Percentiles rank a stretch among this genome's conserved stretches.
These are phyloP conservation scores for Lachancea kluyveri DNA, from an alignment of 805 yeast species.

Conservation along the genomic window DNA sequence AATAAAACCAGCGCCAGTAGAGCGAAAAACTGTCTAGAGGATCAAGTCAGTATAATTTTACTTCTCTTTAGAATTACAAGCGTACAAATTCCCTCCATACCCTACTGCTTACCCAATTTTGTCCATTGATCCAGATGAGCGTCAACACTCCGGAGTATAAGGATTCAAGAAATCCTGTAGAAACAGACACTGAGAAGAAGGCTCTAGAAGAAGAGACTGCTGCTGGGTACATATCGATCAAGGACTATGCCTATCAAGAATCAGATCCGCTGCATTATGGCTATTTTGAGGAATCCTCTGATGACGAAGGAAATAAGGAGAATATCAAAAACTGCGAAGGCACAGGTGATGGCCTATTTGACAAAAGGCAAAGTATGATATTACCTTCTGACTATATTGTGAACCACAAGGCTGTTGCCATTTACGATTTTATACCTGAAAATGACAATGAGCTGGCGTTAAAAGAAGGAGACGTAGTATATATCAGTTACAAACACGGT, in stretches of 20 bases:
- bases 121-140: conserved; percentile 3
- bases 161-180: too few species aligned
- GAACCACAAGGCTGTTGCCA: conserved; percentile 64
- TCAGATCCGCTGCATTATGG: conserved; percentile 71
- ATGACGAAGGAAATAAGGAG: conserved; percentile 21
- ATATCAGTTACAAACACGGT: conserved; percentile 88
- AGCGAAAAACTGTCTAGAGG: neutral
- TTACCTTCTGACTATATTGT: conserved; percentile 35
- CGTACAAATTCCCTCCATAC: too few species aligned
- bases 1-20: neutral
- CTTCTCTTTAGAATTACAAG: too few species aligned
- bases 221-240: conserved; percentile 43
- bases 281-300: conserved; percentile 28
- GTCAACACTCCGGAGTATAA: conserved; percentile 4
- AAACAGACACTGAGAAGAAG: too few species aligned
- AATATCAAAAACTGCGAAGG: conserved; percentile 11
- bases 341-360: conserved; percentile 17
- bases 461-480: conserved; percentile 72
- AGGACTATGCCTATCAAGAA: conserved; percentile 77
- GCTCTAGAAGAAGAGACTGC: conserved; percentile 1
- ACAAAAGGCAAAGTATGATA: conserved; percentile 28
- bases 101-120: too few species aligned
- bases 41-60: too few species aligned
- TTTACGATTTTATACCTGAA: conserved; percentile 87
- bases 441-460: conserved; percentile 86